These are phyloP conservation scores for Syncephalastrum monosporum DNA, from an alignment of 371 early-diverging fungal species.

Conservation along the genomic window DNA sequence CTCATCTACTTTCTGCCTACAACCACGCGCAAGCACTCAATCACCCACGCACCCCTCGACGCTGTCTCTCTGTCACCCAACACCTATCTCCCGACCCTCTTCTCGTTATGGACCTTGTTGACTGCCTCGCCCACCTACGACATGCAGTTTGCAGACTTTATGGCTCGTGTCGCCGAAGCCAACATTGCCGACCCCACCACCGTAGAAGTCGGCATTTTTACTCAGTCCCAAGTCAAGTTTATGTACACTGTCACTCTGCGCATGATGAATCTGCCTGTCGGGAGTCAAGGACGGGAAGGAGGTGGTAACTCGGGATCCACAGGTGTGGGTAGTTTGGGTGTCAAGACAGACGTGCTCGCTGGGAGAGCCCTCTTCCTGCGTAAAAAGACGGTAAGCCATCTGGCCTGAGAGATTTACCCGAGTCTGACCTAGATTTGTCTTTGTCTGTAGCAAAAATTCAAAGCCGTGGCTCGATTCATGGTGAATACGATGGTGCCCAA, in stretches of 20 bases:
- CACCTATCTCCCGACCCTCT: slow-evolving; percentile 79
- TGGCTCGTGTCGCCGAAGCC: slow-evolving; percentile 67
- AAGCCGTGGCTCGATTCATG: slow-evolving; percentile 72
- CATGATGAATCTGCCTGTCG: slow-evolving; percentile 80
- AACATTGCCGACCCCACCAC: slow-evolving; percentile 35
- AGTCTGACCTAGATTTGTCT: background rate
- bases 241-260: slow-evolving; percentile 71
- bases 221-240: slow-evolving; percentile 60
- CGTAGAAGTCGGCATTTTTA: slow-evolving; percentile 56
- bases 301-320: slow-evolving; percentile 36
- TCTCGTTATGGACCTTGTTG: slow-evolving; percentile 76
- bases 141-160: slow-evolving; percentile 62
- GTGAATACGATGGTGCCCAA: slow-evolving; percentile 71
- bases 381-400: slow-evolving; percentile 32
- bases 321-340: slow-evolving; percentile 31
- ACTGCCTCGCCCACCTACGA: slow-evolving; percentile 60
- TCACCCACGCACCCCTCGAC: slow-evolving; percentile 18
- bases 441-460: slow-evolving; percentile 55
- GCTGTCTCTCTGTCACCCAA: slow-evolving; percentile 39
- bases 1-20: slow-evolving; percentile 64
- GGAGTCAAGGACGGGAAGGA: slow-evolving; percentile 55
- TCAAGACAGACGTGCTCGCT: slow-evolving; percentile 40
- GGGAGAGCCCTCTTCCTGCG: slow-evolving; percentile 44
- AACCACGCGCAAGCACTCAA: slow-evolving; percentile 30
- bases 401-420: background rate